These are phyloP conservation scores for Candida saitoana DNA, from an alignment of 805 yeast genomes.

Conservation along the genomic window DNA sequence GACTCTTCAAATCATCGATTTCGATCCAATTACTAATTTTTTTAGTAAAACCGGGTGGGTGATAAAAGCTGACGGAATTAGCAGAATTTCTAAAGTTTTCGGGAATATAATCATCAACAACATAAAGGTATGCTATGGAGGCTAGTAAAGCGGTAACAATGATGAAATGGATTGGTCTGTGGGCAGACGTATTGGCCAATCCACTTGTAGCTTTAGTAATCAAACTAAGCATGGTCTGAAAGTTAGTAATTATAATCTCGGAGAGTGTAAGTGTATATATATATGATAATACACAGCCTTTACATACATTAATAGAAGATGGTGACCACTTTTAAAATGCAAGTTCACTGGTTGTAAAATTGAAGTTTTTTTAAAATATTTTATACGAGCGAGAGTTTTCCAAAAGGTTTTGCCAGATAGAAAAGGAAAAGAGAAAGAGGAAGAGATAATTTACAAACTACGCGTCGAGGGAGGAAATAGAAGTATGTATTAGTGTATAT, in stretches of 20 bases:
- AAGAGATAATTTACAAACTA: no score
- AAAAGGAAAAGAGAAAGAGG: no score
- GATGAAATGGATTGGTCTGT: conserved; percentile 82
- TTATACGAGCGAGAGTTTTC: background rate
- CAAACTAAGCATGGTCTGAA: conserved; percentile 22
- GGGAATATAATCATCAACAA: conserved; percentile 63
- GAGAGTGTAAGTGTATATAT: background rate
- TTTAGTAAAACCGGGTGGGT: conserved; percentile 33
- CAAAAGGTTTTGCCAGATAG: no score
- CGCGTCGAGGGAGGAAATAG: no score
- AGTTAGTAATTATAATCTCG: background rate
- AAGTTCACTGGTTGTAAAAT: background rate
- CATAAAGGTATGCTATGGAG: conserved; percentile 72
- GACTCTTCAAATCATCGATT: no score
- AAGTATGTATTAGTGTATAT: no score
- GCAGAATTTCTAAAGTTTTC: conserved; percentile 29
- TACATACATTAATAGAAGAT: background rate
- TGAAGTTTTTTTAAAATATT: background rate
- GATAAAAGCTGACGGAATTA: conserved; percentile 17
- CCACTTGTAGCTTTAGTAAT: conserved; percentile 30
- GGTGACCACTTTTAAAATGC: conserved; percentile 14
- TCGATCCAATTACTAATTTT: conserved; percentile 29
- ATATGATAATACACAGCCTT: background rate
- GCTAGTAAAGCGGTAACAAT: conserved; percentile 69
- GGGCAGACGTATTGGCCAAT: conserved; percentile 61